Evolutionary conservation across 495 filamentous ascomycete genomes (phyloP).

Genomic region (Aspergillus cristatus): DNA sequence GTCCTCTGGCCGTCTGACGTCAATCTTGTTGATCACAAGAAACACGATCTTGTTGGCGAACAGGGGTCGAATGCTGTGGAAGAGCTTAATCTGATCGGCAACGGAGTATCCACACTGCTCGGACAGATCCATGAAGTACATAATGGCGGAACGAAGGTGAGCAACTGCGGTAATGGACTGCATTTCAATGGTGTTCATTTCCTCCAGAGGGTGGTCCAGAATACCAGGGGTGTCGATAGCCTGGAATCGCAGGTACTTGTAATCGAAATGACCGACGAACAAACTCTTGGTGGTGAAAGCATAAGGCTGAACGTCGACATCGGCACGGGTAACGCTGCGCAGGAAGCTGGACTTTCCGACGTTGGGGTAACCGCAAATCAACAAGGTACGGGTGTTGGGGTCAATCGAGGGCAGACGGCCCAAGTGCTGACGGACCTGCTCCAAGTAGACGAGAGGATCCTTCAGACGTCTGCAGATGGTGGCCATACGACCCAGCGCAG

Average conservation of each 20-base stretch:
- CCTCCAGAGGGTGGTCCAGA: constrained; percentile 92
- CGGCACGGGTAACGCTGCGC: constrained; percentile 81
- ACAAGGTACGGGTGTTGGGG: constrained; percentile 85
- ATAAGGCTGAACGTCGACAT: constrained; percentile 97
- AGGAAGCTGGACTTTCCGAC: constrained; percentile 96
- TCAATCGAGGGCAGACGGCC: constrained; percentile 96
- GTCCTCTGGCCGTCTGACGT: constrained; percentile 79
- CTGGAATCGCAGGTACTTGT: constrained; percentile 93
- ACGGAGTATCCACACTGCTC: constrained; percentile 98
- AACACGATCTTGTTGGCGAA: constrained; percentile 97
- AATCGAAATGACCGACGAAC: constrained; percentile 98
- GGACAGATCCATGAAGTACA: constrained; percentile 97
- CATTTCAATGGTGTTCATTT: constrained; percentile 99
- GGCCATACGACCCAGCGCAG: constrained; percentile 88
- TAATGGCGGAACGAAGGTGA: constrained; percentile 83
- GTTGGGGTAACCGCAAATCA: constrained; percentile 97
- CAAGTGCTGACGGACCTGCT: constrained; percentile 96
- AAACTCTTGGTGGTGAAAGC: constrained; percentile 97
- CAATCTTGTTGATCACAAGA: constrained; percentile 96
- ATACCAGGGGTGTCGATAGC: constrained; percentile 89
- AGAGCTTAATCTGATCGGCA: constrained; percentile 81
- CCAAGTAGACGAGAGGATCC: constrained; percentile 88
- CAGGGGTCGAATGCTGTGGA: constrained; percentile 89
- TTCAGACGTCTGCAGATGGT: constrained; percentile 90
- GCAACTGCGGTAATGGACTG: constrained; percentile 96